Base-by-base conservation (phyloP, 345 rosid species). In the Dipteronia sinensis region DNA sequence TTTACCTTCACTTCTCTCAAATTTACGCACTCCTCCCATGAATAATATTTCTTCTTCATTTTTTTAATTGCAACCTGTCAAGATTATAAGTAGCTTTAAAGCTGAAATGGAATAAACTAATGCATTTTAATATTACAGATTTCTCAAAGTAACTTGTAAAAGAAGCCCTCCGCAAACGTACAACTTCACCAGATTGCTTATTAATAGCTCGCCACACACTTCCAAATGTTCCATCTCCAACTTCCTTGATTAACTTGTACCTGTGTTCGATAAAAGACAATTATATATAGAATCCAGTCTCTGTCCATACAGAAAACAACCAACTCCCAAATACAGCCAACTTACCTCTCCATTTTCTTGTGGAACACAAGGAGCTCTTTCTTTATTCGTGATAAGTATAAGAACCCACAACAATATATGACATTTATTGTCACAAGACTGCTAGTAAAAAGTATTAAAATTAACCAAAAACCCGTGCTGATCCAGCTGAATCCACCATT, bases 211-310 rank as follows among this genome's bases (percentile, higher is more conserved):
- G 91, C 94, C 97, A 91, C 62, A 96, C 99, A 85, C 80, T 91
- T 80, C 99, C 99, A 87, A 94, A 96, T 11, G 99, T 88, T 80
- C 99, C 99, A 80, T 91, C 97, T 73, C 99, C 99, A 78, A 94
- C 95, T 85, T 94, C 97, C 88, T 89, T 92, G 69, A 88, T 88
- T 78, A 96, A 85, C 78, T 85, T 89, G 90, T 93, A 96, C 89
- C 99, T 95, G 61, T 12, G 51, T 23, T 61, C 55, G 11, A 31
- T 76, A 77, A 65, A 38, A 65, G 61, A 72, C 2, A 53, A 38
- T 53, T 65, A 58, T 10, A 46, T 31, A 64, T 44, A 56, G 67
- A 55, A 78, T 20, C 17, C 44, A 69, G 27, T 16, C 58, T 22
- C 17, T 1, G 73, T 55, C 27, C 22, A 75, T 16, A 13, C 29